Percentiles rank a stretch among this genome's conserved stretches.
Conservation (phyloP, 2,329 filamentous ascomycete species). For the Didymella exigua region DNA sequence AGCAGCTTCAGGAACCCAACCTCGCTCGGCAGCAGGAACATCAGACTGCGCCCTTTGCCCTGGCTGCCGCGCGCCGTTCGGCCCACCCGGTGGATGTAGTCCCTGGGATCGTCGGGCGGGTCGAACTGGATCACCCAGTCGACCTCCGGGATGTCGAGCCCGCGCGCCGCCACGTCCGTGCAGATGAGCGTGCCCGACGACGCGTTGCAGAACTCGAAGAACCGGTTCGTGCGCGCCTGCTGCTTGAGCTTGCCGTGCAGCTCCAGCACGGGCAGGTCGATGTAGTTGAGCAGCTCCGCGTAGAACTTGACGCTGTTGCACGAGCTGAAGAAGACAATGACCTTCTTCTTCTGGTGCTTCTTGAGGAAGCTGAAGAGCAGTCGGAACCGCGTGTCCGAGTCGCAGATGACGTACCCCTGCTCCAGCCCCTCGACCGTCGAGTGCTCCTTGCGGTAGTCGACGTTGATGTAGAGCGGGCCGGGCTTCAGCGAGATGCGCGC, state of each 20-base stretch:
- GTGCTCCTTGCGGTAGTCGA: constrained; percentile 86
- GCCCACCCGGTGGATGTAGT: constrained; percentile 82
- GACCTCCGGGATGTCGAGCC: constrained; percentile 92
- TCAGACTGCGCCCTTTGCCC: constrained; percentile 82
- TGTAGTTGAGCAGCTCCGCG: constrained; percentile 92
- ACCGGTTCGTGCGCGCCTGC: constrained; percentile 97
- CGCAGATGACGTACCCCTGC: constrained; percentile 93
- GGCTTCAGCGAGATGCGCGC: constrained; percentile 90
- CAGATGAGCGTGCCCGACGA: constrained; percentile 88
- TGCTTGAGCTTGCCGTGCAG: constrained; percentile 95
- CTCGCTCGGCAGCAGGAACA: constrained; percentile 92
- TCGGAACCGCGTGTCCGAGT: constrained; percentile 91
- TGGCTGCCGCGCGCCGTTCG: constrained; percentile 87
- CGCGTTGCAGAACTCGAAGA: constrained; percentile 94
- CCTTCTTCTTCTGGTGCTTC: constrained; percentile 91
- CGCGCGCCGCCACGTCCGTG: constrained; percentile 94
- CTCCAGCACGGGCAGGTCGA: constrained; percentile 86
- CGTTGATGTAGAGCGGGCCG: constrained; percentile 95
- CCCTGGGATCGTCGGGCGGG: constrained; percentile 80
- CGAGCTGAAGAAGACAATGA: constrained; percentile 89
- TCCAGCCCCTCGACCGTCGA: constrained; percentile 93
- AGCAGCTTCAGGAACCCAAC: constrained; percentile 91
- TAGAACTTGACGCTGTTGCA: constrained; percentile 97
- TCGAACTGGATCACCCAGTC: constrained; percentile 95
- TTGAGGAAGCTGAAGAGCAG: constrained; percentile 94